Conservation (phyloP, 2,329 filamentous ascomycete genomes). For the Blastomyces gilchristii region DNA sequence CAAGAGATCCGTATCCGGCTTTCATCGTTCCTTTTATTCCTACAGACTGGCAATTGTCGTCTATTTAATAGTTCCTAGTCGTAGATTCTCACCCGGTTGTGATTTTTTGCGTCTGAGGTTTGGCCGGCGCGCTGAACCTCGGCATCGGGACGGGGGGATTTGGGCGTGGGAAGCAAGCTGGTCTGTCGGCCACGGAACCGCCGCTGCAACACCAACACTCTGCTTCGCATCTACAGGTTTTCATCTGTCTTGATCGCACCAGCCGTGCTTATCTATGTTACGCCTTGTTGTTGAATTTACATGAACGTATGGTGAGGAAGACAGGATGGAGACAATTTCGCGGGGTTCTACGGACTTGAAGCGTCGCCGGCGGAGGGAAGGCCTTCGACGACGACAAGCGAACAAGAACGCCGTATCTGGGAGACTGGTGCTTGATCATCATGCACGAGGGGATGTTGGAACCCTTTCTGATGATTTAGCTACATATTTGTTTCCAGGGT, state of each 20-base stretch:
- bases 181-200: constrained; percentile 16
- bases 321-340: constrained; percentile 36
- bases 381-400: constrained; percentile 30
- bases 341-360: constrained; percentile 39
- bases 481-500: constrained; percentile 61
- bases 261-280: neutral
- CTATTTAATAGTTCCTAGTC: neutral
- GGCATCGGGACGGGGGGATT: constrained; percentile 27
- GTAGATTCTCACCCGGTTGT: neutral
- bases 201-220: neutral
- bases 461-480: constrained; percentile 81
- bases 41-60: neutral
- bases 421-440: constrained; percentile 72
- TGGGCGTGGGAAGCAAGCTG: neutral
- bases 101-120: neutral
- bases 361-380: constrained; percentile 40
- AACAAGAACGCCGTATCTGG: constrained; percentile 64
- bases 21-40: neutral
- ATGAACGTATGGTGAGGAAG: constrained; percentile 7
- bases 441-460: constrained; percentile 74
- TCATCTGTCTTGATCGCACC: neutral
- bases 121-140: constrained; percentile 22
- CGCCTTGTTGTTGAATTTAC: neutral
- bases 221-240: neutral
- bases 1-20: neutral